Conservation (phyloP, 768 basidiomycete species). For the Pleurotus pulmonarius region DNA sequence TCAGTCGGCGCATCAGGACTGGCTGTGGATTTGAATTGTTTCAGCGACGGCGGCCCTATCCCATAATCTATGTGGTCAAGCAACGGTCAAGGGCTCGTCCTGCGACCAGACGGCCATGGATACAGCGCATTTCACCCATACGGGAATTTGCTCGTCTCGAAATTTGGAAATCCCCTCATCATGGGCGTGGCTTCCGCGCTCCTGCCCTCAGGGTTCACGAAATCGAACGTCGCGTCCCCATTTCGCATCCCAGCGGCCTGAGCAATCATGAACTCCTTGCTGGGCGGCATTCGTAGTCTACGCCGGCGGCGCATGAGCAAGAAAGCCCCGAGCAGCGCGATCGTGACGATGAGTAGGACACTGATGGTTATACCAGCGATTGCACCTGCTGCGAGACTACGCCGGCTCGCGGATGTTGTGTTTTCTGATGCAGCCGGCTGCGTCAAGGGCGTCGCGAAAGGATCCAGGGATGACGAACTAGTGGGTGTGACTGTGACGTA, state of each 20-base stretch:
- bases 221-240: background rate
- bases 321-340: conserved; percentile 30
- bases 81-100: background rate
- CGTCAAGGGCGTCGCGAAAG: no score
- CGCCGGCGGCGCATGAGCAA: conserved; percentile 39
- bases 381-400: conserved; percentile 27
- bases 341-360: conserved; percentile 29
- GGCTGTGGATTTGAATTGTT: no score
- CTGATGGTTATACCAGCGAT: conserved; percentile 53
- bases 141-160: background rate
- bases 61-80: background rate
- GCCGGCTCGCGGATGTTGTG: background rate
- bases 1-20: no score
- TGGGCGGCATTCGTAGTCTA: conserved; percentile 45
- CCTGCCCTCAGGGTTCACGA: background rate
- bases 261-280: conserved; percentile 50
- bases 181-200: background rate
- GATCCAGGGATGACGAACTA: no score
- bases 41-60: background rate
- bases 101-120: background rate
- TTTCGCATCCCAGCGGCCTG: background rate
- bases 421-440: no score
- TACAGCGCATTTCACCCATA: background rate
- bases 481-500: no score
- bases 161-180: background rate